Evolutionary conservation across 2,329 filamentous ascomycete genomes (phyloP), one percentile per base, ranked within the genome.

Genomic region (Canariomyces notabilis): DNA sequence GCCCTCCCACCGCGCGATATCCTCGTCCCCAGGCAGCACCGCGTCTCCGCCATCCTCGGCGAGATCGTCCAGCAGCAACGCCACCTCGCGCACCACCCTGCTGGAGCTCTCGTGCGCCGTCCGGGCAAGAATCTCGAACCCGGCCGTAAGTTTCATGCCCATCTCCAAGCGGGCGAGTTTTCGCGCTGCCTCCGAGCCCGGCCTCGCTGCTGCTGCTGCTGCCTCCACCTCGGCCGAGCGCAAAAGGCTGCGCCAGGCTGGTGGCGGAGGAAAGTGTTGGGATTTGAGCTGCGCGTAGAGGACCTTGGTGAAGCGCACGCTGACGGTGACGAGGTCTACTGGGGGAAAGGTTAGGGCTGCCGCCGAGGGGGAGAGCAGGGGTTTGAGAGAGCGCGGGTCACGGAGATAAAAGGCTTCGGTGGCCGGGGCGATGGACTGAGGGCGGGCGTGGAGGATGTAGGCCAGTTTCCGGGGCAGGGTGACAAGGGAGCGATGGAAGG

Each of bases 401-500:
- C 93, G 82, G 12, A 95, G 76, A 64, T 97, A 97, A 65, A 98
- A 97, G 1, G 86, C 82, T 65, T 98, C 94, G 2, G 91, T 79
- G 1, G 89, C 89, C 0, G 89, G 82, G 2, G 89, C 84, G 47
- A 97, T 82, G 49, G 86, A 82, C 14, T 82, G 77, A 0, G 90
- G 87, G 18, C 83, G 80, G 35, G 78, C 69, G 57, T 91, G 86
- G 2, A 98, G 69, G 31, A 97, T 73, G 55, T 83, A 83, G 6
- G 89, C 91, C 21, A 95, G 68, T 55, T 84, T 89, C 48, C 93
- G 80, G 0, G 93, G 93, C 23, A 98, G 74, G 0, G 79, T 84
- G 20, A 89, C 70, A 4, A 82, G 66, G 1, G 87, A 77, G 59
- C 85, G 76, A 64, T 98, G 93, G n/a, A 89, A 71, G 14, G 86